A percentile compares a stretch with the other conserved stretches of the same genome.
These are phyloP conservation scores for Sugiyamaella neomexicana DNA, from an alignment of 1,139 yeast genomes.

Conservation along the genomic window DNA sequence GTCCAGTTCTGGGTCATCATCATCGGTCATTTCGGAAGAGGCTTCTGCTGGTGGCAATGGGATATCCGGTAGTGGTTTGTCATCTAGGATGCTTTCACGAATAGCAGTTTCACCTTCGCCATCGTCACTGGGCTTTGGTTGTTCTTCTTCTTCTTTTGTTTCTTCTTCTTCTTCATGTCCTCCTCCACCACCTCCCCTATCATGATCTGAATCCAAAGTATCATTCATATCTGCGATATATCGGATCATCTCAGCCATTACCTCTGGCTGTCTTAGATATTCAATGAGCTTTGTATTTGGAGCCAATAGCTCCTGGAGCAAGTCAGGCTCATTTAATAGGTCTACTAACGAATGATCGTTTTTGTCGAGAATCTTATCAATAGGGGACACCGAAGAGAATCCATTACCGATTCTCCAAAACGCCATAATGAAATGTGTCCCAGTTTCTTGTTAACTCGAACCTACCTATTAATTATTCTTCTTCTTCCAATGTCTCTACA, in stretches of 20 bases:
- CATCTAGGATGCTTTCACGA: conserved; percentile 4
- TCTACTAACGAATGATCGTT: conserved; percentile 59
- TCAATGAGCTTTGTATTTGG: conserved; percentile 82
- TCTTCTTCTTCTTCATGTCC: background rate
- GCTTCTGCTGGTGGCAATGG: background rate
- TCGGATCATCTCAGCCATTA: conserved; percentile 64
- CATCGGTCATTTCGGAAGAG: conserved; percentile 9
- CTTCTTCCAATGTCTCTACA: background rate
- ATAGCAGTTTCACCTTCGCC: no score
- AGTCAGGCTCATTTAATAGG: conserved; percentile 79
- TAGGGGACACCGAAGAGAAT: conserved; percentile 71
- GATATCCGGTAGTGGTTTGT: conserved; percentile 9
- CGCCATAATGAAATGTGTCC: conserved; percentile 40
- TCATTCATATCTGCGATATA: conserved; percentile 53
- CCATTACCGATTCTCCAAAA: conserved; percentile 94
- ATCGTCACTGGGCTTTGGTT: background rate
- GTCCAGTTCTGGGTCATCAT: conserved; percentile 14
- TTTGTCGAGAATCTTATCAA: conserved; percentile 68
- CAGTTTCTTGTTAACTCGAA: no score
- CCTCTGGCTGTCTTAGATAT: conserved; percentile 72
- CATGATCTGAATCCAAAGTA: conserved; percentile 36
- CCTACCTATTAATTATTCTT: background rate
- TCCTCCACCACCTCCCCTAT: conserved; percentile 1
- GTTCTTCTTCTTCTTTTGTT: no score
- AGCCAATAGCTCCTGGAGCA: conserved; percentile 77